These are phyloP conservation scores for Hemerocallis citrina DNA, from an alignment of 106 monocot species.

Conservation along the genomic window DNA sequence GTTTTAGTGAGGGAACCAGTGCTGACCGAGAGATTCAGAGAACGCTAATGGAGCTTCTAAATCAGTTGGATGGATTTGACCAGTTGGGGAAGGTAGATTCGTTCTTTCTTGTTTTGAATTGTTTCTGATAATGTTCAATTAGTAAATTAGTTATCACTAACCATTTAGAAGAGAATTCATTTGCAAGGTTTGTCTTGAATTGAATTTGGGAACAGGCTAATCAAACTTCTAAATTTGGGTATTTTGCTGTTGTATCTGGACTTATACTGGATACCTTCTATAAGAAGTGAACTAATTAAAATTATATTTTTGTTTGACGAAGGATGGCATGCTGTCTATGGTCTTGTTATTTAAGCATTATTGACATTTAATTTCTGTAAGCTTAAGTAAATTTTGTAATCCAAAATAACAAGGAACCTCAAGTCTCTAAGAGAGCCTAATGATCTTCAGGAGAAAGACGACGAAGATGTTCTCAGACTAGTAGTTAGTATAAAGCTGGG, in stretches of 20 bases:
- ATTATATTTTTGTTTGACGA: too few species aligned
- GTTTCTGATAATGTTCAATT: background rate
- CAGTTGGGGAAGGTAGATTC: conserved; percentile 45
- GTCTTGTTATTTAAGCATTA: too few species aligned
- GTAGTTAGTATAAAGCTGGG: too few species aligned
- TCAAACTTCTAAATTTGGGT: background rate
- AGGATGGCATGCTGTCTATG: too few species aligned
- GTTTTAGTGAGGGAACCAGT: conserved; percentile 91
- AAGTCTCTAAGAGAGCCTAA: too few species aligned
- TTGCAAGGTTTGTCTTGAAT: background rate
- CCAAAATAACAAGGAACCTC: too few species aligned
- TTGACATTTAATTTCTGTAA: too few species aligned
- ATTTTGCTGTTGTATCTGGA: background rate
- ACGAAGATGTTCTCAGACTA: too few species aligned
- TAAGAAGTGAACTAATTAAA: background rate
- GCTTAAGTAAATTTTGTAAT: too few species aligned
- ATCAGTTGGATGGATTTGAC: conserved; percentile 69
- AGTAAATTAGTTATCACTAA: background rate
- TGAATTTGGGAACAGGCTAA: background rate
- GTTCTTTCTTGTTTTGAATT: background rate
- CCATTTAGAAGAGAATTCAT: background rate
- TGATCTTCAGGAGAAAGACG: too few species aligned
- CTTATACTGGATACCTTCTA: background rate
- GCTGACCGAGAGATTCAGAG: conserved; percentile 95
- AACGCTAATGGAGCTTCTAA: conserved; percentile 68